Base-by-base conservation (phyloP, 2,329 filamentous ascomycete species). In the Colletotrichum brevisporum region DNA sequence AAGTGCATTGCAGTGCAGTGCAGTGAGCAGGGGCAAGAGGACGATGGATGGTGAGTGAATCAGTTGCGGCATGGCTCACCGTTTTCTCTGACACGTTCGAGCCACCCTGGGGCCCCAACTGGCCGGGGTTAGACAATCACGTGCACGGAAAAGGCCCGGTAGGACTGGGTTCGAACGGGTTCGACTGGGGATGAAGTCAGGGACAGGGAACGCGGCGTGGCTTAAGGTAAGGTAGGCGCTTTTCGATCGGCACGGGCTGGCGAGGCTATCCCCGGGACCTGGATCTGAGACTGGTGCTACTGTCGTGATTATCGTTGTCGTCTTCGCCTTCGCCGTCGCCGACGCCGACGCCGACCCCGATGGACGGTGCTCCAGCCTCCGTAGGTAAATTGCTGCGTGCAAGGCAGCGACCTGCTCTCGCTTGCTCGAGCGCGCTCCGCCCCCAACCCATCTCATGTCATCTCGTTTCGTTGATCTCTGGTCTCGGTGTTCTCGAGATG, bases 81-180 rank as follows among this genome's bases (percentile, higher is more conserved):
- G 66, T 43, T 59, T 65, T 68, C 61, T 68, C 54, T 65, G 50
- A 62, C 59, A 48, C 26, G 13, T 39, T 18, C 27, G 52, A 18
- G 52, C 52, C 48, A 26, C 24, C 48, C 31, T 39, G 57, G 47
- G 45, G 27, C 57, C 57, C 57, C 48, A 41, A 31, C 47, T 18
- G 45, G 47, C 47, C 45, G 57, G 47, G 31, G 57, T 51, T 52
- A 21, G 9, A 15, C 45, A 43, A 54, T 68, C 66, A 68, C 66
- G 66, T 68, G 66, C 24, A 18, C 61, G 50, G 61, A 65, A 55
- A 55, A 55, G 61, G 41, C 48, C 48, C 31, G 65, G 54, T 54
- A 48, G 27, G 18, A 55, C 54, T 47, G 65, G 64, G 59, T 43
- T n/a, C 41, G 10, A 43, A 43, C 16, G 15, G 41, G 41, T 45